Base-by-base conservation (phyloP, 75 land plant genomes). In the Pinus taeda region DNA sequence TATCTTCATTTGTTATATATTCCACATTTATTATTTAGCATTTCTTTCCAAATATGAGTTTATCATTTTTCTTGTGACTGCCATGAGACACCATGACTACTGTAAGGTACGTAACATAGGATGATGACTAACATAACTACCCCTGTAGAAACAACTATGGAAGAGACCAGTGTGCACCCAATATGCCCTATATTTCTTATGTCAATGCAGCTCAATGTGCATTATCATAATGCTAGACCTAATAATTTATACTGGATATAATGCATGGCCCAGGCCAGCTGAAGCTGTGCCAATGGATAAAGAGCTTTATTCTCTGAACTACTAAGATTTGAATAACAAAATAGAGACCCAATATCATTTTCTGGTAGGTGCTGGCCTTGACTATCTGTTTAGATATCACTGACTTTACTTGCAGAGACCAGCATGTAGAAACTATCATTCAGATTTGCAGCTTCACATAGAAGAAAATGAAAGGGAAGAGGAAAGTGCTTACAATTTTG, bases 401-500 rank as follows among this genome's bases (percentile, higher is more conserved):
- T 36, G 42, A 65, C 26, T 65, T 65, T 17, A 15, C n/a, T 20
- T 20, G n/a, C 22, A 69, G 72, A n/a, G 42, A 69, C 72, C 36
- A 65, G 39, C 7, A 14, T 36, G 20, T 65, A 33, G 20, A 6
- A 65, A 37, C 30, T 18, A 65, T 36, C 22, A 37, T 11, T n/a
- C 17, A 36, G n/a, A 37, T 42, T 9, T 17, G 20, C 20, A 20
- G 22, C 55, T 69, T 39, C 22, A 69, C 24, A 69, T 49, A 8
- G 9, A 49, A 9, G 55, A 49, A 49, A 49, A 49, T 49, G 55
- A 8, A 49, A 49, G 55, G 55, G 2, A 9, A 49, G 12, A 49
- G 55, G 55, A 49, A 12, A 49, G 55, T 49, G 55, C 87, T 66
- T 85, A 94, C 99, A 83, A 97, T 84, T 67, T 89, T 87, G 74